Conservation (phyloP, 495 filamentous ascomycete genomes). For the Platismatia glauca region DNA sequence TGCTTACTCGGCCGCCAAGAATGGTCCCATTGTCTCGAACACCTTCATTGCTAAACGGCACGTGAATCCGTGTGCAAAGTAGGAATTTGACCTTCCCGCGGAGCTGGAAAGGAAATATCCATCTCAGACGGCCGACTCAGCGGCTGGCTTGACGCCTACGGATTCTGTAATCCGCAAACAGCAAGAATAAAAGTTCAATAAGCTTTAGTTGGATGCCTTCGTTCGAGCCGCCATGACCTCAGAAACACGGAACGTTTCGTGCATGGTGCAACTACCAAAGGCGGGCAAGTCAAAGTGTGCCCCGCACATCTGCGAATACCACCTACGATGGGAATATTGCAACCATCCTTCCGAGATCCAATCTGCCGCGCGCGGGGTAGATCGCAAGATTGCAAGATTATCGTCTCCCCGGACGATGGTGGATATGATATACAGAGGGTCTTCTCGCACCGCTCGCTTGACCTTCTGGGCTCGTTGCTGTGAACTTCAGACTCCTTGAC, state of each 20-base stretch:
- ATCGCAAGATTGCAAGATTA: constrained; percentile 2
- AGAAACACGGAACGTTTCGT: neutral
- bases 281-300: neutral
- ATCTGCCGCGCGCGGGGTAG: neutral
- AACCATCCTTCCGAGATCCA: neutral
- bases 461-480: neutral
- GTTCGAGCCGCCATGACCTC: neutral
- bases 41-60: neutral
- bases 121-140: neutral
- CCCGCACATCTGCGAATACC: neutral
- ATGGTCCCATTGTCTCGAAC: neutral
- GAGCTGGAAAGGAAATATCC: neutral
- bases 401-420: neutral
- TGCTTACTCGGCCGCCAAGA: constrained; percentile 6
- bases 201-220: neutral
- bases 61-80: neutral
- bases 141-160: neutral
- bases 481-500: neutral
- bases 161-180: neutral
- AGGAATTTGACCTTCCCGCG: neutral
- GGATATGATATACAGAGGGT: neutral
- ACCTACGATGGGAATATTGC: neutral
- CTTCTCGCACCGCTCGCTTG: neutral
- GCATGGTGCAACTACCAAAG: neutral
- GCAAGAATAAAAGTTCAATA: too few species aligned